Evolutionary conservation across 176 grass and related monocot species (phyloP), one percentile per base, ranked within the genome.

Genomic region (Puya raimondii): DNA sequence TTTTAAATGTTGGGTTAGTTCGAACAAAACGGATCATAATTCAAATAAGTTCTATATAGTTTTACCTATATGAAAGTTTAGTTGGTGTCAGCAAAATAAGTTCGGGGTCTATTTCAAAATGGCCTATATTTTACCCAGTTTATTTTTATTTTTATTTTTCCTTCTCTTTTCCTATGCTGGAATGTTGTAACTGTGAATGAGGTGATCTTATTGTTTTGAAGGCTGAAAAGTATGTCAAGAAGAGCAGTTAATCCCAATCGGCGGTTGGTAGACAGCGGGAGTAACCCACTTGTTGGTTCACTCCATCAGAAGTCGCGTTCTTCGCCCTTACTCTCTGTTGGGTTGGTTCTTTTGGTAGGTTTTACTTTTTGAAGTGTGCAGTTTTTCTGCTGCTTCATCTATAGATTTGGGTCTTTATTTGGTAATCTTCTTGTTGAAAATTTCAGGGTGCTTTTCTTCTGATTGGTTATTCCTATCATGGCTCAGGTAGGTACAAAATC

Each of bases 211-310:
- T 61, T 61, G 21, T 16, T 20, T 61, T 11, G 9, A 11, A 33
- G 2, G 74, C 50, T 56, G 75, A 51, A 51, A 69, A 72, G 73
- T 65, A 89, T 93, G 90, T 79, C 92, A 48, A 82, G 92, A 64
- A 85, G 92, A 70, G 82, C 88, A 70, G 79, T 96, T 49, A 96
- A 96, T 69, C 85, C 88, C 53, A 80, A 65, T 78, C 83, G 92
- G 50, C 81, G 92, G 68, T 63, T 78, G 70, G 47, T 74, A 16
- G 92, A 96, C 33, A 85, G 80, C 17, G 79, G 75, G 3, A 64
- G 63, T 2, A 12, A 86, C 49, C 92, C 92, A 25, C 69, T 90
- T 51, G 80, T 80, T 74, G 78, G 83, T 58, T 74, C 87, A 74
- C 71, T 91, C 14, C 85, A 91, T 61, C 78, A 65, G 50, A 96